phyloP scores from a whole-genome alignment of 2,329 filamentous ascomycete species.

The Cryphonectria nitschkei region DNA sequence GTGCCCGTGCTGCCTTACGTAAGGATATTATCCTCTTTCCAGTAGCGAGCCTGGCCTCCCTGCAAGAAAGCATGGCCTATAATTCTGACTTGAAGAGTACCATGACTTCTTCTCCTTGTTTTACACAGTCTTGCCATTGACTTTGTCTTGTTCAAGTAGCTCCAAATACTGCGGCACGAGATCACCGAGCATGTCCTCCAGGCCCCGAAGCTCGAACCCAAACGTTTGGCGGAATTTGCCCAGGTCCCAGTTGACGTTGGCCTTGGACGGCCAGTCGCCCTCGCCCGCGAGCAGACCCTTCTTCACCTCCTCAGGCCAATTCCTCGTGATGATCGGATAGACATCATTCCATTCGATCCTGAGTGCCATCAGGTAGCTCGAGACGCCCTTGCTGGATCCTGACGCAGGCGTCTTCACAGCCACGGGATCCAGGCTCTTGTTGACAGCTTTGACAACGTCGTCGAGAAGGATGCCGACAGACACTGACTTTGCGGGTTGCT shows the following conservation, averaged over 20 bases:
- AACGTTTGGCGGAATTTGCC: conserved; percentile 12
- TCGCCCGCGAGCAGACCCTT: conserved; percentile 24
- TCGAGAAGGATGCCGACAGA: conserved; percentile 6
- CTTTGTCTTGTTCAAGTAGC: conserved; percentile 19
- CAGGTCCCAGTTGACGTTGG: conserved; percentile 14
- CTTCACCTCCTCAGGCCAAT: conserved; percentile 28
- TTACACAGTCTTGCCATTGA: not conserved
- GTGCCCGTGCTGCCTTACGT: conserved; percentile 4
- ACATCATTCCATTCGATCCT: conserved; percentile 25
- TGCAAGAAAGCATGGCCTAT: not conserved
- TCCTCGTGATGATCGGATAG: conserved; percentile 16
- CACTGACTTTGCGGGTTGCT: not conserved
- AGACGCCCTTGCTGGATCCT: conserved; percentile 22
- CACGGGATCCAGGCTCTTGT: conserved; percentile 24
- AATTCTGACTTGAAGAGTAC: not conserved
- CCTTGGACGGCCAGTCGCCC: conserved; percentile 27
- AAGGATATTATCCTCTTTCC: not conserved
- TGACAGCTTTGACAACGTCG: conserved; percentile 21
- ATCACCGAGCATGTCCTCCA: conserved; percentile 24
- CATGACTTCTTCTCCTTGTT: not conserved
- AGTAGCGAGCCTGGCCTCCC: not conserved
- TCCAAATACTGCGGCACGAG: conserved; percentile 29
- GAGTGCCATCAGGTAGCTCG: conserved; percentile 16
- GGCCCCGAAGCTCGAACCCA: conserved; percentile 21
- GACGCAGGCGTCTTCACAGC: conserved; percentile 21